Percentiles rank a stretch among this genome's conserved stretches.
phyloP scores from a whole-genome alignment of 2,329 filamentous ascomycete genomes.

The Fusarium mexicanum region DNA sequence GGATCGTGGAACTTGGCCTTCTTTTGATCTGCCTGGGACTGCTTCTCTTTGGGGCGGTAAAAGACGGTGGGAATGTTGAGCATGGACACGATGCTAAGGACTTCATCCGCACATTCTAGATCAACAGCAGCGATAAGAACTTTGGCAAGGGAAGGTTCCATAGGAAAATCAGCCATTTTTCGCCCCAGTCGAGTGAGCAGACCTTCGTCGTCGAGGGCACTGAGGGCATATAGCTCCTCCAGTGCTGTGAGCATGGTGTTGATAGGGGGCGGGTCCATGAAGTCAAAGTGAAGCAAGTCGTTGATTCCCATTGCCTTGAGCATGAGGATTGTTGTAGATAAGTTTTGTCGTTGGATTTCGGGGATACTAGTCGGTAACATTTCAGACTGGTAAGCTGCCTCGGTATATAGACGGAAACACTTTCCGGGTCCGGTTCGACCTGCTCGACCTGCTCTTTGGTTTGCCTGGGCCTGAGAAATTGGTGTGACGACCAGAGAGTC shows the following conservation, averaged over 20 bases:
- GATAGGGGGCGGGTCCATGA: slow-evolving; percentile 97
- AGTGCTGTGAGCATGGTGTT: slow-evolving; percentile 97
- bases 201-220: slow-evolving; percentile 93
- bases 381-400: slow-evolving; percentile 93
- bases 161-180: slow-evolving; percentile 98
- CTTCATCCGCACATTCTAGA: slow-evolving; percentile 89
- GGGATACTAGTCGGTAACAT: slow-evolving; percentile 97
- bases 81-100: slow-evolving; percentile 95
- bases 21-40: slow-evolving; percentile 95
- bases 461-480: slow-evolving; percentile 95
- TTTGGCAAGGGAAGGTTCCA: slow-evolving; percentile 94
- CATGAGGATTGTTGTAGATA: slow-evolving; percentile 94
- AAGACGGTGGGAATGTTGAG: slow-evolving; percentile 88
- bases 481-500: slow-evolving; percentile 95
- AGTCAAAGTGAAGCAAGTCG: slow-evolving; percentile 95
- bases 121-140: slow-evolving; percentile 89
- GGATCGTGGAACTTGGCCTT: slow-evolving; percentile 98
- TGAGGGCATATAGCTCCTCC: slow-evolving; percentile 93
- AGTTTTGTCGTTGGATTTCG: slow-evolving; percentile 94
- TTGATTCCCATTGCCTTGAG: slow-evolving; percentile 99
- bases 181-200: slow-evolving; percentile 89
- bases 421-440: slow-evolving; percentile 96
- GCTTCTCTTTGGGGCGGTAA: slow-evolving; percentile 97
- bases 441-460: slow-evolving; percentile 91
- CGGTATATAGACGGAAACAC: slow-evolving; percentile 94